Conservation (phyloP, 495 filamentous ascomycete species). For the Amniculicola lignicola region DNA sequence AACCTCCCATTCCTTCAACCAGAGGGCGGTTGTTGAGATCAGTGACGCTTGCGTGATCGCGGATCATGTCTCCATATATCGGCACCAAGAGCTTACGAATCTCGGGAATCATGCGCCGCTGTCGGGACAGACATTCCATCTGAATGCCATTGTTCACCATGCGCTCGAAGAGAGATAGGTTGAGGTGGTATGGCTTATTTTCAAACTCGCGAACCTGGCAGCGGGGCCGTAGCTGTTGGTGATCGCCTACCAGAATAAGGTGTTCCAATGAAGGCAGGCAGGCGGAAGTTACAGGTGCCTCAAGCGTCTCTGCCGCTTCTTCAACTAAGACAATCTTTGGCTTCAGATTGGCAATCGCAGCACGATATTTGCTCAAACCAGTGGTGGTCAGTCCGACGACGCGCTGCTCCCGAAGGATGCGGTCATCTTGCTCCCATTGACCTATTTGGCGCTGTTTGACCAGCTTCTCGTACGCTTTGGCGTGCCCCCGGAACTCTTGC, state of each 20-base stretch:
- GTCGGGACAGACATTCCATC: slow-evolving; percentile 57
- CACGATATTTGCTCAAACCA: slow-evolving; percentile 84
- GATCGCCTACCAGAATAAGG: slow-evolving; percentile 73
- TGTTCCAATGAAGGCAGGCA: slow-evolving; percentile 69
- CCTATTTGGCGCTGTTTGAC: slow-evolving; percentile 50
- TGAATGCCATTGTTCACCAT: slow-evolving; percentile 66
- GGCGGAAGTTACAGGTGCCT: slow-evolving; percentile 61
- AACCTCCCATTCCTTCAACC: slow-evolving; percentile 75
- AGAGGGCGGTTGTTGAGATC: slow-evolving; percentile 48
- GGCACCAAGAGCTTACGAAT: slow-evolving; percentile 61
- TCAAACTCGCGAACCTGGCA: slow-evolving; percentile 56
- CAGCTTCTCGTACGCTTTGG: slow-evolving; percentile 45
- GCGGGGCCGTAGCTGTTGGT: slow-evolving; percentile 66
- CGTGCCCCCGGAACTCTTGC: slow-evolving; percentile 44
- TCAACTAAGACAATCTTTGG: slow-evolving; percentile 69
- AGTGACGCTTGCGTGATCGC: slow-evolving; percentile 67
- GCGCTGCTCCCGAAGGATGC: slow-evolving; percentile 52
- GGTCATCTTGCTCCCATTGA: slow-evolving; percentile 55
- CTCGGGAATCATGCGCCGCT: slow-evolving; percentile 72
- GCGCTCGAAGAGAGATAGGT: slow-evolving; percentile 73
- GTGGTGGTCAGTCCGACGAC: slow-evolving; percentile 75
- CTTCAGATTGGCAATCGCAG: slow-evolving; percentile 63
- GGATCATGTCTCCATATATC: slow-evolving; percentile 62
- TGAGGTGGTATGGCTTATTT: slow-evolving; percentile 57
- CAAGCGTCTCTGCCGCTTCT: slow-evolving; percentile 72